phyloP scores from a whole-genome alignment of 179 eudicot genomes.

The Silene vulgaris region DNA sequence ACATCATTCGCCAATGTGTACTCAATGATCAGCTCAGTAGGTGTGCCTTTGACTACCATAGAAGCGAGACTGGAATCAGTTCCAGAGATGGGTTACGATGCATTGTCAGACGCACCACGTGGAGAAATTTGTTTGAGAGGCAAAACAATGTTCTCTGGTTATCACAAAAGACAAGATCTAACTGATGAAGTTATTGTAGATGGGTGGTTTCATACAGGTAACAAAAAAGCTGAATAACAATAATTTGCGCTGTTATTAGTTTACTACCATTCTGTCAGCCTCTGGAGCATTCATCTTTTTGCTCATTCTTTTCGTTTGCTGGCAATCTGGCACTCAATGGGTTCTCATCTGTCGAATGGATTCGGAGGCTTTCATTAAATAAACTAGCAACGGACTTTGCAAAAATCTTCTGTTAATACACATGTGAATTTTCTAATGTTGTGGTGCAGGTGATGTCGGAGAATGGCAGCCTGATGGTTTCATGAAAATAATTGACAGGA shows the following conservation, averaged over 20 bases:
- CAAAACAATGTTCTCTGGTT: conserved; percentile 84
- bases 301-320: neutral
- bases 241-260: neutral
- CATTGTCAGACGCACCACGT: conserved; percentile 65
- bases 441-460: conserved; percentile 74
- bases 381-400: neutral
- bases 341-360: neutral
- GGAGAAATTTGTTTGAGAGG: conserved; percentile 95
- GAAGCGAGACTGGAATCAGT: conserved; percentile 94
- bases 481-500: conserved; percentile 91
- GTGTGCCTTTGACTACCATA: conserved; percentile 78
- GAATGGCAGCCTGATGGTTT: conserved; percentile 92
- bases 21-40: conserved; percentile 81
- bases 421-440: neutral
- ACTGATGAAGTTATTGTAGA: conserved; percentile 58
- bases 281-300: neutral
- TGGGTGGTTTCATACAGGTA: conserved; percentile 99
- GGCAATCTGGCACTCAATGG: neutral
- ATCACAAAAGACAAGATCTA: conserved; percentile 73
- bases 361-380: neutral
- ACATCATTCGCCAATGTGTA: conserved; percentile 69
- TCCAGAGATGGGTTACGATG: conserved; percentile 90
- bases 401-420: neutral
- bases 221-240: neutral
- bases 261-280: neutral